Evolutionary conservation across 768 basidiomycete species (phyloP).

Genomic region (Lactifluus volemus): DNA sequence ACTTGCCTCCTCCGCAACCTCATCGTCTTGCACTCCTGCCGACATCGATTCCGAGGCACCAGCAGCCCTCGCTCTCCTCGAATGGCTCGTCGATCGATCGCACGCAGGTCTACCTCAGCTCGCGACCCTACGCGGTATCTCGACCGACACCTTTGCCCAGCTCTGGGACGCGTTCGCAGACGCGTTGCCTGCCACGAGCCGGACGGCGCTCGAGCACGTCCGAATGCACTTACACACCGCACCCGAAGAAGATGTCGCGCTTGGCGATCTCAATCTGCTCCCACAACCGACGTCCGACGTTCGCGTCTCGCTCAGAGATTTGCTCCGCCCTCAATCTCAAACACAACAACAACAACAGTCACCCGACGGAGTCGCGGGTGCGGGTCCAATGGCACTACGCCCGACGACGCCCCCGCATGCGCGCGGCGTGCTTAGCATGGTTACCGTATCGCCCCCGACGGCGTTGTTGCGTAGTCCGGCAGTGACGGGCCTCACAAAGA

Average conservation of each 20-base stretch:
- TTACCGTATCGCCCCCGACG: constrained; percentile 60
- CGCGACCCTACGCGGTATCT: constrained; percentile 41
- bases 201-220: constrained; percentile 27
- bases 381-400: constrained; percentile 17
- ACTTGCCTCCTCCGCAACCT: constrained; percentile 18
- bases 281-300: neutral
- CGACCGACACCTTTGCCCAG: constrained; percentile 36
- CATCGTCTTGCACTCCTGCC: constrained; percentile 18
- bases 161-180: constrained; percentile 36
- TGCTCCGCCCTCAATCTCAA: neutral
- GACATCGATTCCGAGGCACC: constrained; percentile 24
- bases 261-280: neutral
- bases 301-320: neutral
- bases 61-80: constrained; percentile 36
- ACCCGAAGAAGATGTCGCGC: constrained; percentile 17
- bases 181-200: constrained; percentile 24
- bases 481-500: constrained; percentile 74
- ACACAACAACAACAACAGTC: neutral
- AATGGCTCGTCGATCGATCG: constrained; percentile 38
- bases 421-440: constrained; percentile 52
- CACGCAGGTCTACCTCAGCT: constrained; percentile 37
- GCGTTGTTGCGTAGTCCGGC: constrained; percentile 63
- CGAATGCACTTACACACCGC: constrained; percentile 26
- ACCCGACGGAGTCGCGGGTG: neutral
- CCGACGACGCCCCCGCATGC: constrained; percentile 25